A percentile compares a stretch with the other conserved stretches of the same genome.
Conservation (phyloP, 306 rosid genomes). For the Trichosanthes truncata region DNA sequence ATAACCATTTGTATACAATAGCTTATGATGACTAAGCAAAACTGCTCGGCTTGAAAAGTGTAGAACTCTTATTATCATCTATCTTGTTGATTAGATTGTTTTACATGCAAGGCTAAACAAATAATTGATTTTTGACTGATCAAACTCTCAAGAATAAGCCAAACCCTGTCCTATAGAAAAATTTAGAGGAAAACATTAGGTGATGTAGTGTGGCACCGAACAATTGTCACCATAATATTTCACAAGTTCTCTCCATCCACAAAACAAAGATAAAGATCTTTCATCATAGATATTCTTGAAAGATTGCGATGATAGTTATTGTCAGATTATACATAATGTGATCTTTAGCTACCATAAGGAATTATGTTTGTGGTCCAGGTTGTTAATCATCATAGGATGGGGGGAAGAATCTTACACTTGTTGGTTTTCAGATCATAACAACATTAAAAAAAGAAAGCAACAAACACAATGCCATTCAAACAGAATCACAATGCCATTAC, state of each 20-base stretch:
- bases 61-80: too few relatives aligned
- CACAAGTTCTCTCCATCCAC: background rate
- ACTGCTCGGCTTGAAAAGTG: too few relatives aligned
- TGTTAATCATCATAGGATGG: too few relatives aligned
- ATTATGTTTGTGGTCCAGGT: too few relatives aligned
- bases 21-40: too few relatives aligned
- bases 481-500: conserved; percentile 15
- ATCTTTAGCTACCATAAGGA: background rate
- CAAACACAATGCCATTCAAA: background rate
- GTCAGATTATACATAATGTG: background rate
- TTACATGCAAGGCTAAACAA: background rate
- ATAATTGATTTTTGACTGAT: background rate
- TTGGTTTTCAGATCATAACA: too few relatives aligned
- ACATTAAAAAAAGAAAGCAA: background rate
- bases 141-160: background rate
- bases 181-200: background rate
- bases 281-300: background rate
- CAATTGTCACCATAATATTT: background rate
- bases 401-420: too few relatives aligned
- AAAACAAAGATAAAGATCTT: background rate
- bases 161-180: background rate
- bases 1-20: too few relatives aligned
- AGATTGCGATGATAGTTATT: background rate
- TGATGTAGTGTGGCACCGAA: background rate
- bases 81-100: background rate